phyloP scores from a whole-genome alignment of 1,284 basidiomycete species.

The Pulchroboletus neoregius region DNA sequence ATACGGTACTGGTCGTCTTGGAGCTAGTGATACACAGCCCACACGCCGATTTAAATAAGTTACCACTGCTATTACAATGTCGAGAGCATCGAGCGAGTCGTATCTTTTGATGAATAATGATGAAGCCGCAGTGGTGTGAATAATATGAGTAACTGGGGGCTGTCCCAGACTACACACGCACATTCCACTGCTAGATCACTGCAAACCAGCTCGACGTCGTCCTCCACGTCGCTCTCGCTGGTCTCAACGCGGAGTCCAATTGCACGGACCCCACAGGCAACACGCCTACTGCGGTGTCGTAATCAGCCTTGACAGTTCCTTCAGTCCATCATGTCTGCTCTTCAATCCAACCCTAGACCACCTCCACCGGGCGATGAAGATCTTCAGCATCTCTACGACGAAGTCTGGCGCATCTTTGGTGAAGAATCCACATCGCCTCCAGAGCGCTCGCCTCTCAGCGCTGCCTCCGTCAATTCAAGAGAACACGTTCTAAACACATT shows the following conservation, averaged over 20 bases:
- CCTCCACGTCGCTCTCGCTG: constrained; percentile 2
- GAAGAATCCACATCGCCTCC: constrained; percentile 36
- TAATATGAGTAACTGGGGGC: too few species aligned
- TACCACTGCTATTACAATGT: too few species aligned
- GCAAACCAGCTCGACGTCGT: background rate
- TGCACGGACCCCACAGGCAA: background rate
- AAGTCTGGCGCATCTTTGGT: constrained; percentile 63
- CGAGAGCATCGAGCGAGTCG: too few species aligned
- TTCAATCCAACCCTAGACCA: constrained; percentile 32
- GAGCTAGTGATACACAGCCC: background rate
- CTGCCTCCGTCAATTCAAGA: constrained; percentile 14
- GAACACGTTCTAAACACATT: constrained; percentile 21
- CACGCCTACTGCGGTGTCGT: background rate
- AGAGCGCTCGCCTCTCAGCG: constrained; percentile 24
- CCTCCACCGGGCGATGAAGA: constrained; percentile 60
- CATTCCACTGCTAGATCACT: too few species aligned
- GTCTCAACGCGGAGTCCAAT: constrained; percentile 2
- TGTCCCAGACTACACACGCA: too few species aligned
- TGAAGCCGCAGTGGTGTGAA: too few species aligned
- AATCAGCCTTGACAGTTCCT: background rate
- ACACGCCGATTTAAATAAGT: too few species aligned
- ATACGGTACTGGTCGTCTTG: too few species aligned
- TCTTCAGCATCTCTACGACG: constrained; percentile 64
- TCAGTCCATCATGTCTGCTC: constrained; percentile 28
- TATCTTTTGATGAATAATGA: too few species aligned